phyloP scores from a whole-genome alignment of 2,329 filamentous ascomycete species.

The Trichophyton rubrum region DNA sequence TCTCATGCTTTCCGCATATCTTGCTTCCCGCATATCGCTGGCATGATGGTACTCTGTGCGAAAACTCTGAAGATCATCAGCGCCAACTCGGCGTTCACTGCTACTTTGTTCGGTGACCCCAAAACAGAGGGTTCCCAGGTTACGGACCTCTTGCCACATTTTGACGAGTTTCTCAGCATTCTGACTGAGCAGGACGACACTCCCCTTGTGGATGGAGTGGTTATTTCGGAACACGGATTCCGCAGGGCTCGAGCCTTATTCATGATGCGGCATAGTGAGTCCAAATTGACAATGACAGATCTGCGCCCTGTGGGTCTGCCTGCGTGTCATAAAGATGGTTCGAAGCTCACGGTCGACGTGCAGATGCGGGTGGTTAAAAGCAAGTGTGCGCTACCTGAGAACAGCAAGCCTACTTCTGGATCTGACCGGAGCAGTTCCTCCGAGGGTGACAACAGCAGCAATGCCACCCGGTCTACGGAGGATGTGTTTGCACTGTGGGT shows the following conservation, averaged over 20 bases:
- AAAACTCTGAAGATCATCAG: constrained; percentile 68
- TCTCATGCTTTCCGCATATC: constrained; percentile 68
- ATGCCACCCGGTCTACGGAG: constrained; percentile 46
- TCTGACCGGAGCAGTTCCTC: constrained; percentile 41
- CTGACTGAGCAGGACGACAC: constrained; percentile 79
- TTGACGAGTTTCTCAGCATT: constrained; percentile 69
- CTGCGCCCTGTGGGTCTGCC: constrained; percentile 71
- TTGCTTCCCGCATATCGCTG: constrained; percentile 93
- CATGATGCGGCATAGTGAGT: constrained; percentile 67
- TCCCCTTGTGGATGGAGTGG: constrained; percentile 77
- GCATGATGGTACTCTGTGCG: constrained; percentile 85
- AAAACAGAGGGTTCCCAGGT: constrained; percentile 70
- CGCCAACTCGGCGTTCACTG: constrained; percentile 89
- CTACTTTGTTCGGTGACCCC: constrained; percentile 79
- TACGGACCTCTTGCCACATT: constrained; percentile 69
- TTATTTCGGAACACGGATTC: constrained; percentile 93
- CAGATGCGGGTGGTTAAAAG: constrained; percentile 95
- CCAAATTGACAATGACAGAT: constrained; percentile 67
- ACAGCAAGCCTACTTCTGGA: constrained; percentile 20
- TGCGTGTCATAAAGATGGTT: constrained; percentile 79
- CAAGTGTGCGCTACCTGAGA: constrained; percentile 50
- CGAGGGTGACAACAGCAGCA: not conserved
- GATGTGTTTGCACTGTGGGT: constrained; percentile 94
- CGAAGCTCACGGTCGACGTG: constrained; percentile 83
- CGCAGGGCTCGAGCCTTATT: constrained; percentile 75